Base-by-base conservation (phyloP, 495 filamentous ascomycete species). In the Halenospora varia region DNA sequence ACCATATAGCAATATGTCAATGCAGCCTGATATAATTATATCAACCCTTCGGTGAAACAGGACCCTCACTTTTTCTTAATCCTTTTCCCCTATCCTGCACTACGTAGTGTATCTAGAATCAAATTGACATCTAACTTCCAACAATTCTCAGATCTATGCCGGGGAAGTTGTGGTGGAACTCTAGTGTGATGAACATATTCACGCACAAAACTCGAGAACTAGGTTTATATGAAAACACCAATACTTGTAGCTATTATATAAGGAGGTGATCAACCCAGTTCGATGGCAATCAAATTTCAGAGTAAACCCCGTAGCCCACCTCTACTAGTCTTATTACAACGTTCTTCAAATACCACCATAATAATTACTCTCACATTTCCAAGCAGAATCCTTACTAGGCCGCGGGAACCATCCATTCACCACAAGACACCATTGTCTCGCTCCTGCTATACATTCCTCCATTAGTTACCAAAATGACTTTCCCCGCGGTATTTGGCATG, bases 401-500 rank as follows among this genome's bases (percentile, higher is more conserved):
- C 2, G 23, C 13, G 17, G 22, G 24, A 18, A 51, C 24, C 11
- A 51, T 35, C 49, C 49, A 51, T 9, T 51, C 25, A n/a, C 24
- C 49, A 51, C 49, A 51, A 25, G 24, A 29, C 49, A 51, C 49
- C 8, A 51, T 51, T 17, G 49, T 51, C 49, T 51, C 22, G 2
- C 24, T 25, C 49, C 26, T 29, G 24, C 26, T 39, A 51, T 51
- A 51, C 49, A 51, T 35, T 39, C 49, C 49, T 39, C 49, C 49
- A 39, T 51, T 51, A n/a, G 49, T 35, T 29, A 51, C 49, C 24
- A 51, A 19, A 39, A 51, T 51, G 24, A 51, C 24, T 39, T 29
- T 51, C 24, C 49, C 49, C 42, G 13, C 19, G 15, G 42, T 46
- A 17, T 52, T 35, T 17, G 50, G 24, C 46, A 78, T 60, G 1